Evolutionary conservation across 352 stramenopile genomes (phyloP).

Genomic region (Phytophthora podocarpi): DNA sequence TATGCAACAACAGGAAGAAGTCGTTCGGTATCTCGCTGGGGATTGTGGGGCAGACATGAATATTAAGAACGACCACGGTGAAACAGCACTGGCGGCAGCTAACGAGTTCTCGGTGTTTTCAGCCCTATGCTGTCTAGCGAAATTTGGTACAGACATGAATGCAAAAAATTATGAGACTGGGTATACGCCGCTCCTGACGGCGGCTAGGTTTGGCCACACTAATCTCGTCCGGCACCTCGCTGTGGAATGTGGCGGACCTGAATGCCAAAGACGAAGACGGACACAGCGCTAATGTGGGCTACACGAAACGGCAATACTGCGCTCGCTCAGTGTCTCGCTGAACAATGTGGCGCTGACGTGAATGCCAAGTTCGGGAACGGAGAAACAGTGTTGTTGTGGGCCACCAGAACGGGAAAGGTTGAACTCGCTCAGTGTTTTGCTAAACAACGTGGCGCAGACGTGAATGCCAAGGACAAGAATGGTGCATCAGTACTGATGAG

Average conservation of each 20-base stretch:
- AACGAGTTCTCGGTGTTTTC: too few species aligned
- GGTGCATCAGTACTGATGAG: background rate
- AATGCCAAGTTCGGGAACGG: background rate
- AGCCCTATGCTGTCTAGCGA: background rate
- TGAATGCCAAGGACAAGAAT: background rate
- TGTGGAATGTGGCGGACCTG: background rate
- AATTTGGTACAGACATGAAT: background rate
- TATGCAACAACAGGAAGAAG: too few species aligned
- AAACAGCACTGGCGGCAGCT: slow-evolving; percentile 1
- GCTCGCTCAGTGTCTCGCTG: background rate
- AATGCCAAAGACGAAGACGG: background rate
- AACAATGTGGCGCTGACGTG: background rate
- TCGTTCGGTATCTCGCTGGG: background rate
- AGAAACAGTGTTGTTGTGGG: background rate
- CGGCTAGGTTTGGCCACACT: background rate
- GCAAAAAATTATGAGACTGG: background rate
- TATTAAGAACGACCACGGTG: background rate
- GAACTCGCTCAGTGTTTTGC: background rate
- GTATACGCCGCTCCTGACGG: background rate
- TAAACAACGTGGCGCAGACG: background rate
- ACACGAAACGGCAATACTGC: background rate
- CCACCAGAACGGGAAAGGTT: too few species aligned
- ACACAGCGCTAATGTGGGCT: background rate
- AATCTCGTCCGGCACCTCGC: background rate
- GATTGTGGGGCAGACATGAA: background rate